Evolutionary conservation across 495 filamentous ascomycete genomes (phyloP).

Genomic region (Neurospora sp.): DNA sequence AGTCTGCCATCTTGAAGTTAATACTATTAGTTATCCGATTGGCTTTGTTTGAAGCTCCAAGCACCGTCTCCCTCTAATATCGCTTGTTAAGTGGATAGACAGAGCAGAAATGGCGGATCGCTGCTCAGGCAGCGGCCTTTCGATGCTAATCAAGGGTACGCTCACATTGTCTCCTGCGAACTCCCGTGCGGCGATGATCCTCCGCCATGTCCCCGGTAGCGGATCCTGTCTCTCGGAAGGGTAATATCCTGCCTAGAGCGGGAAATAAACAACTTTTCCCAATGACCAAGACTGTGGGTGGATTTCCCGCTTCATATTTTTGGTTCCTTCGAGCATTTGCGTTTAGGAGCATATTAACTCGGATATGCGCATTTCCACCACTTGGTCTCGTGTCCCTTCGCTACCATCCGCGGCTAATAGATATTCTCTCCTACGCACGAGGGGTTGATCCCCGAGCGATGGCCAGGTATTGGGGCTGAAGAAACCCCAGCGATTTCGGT

Average conservation of each 20-base stretch:
- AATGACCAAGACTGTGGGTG: not conserved
- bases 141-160: not conserved
- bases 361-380: not conserved
- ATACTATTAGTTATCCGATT: not conserved
- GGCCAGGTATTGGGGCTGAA: not conserved
- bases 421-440: not conserved
- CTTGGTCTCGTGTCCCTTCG: not conserved
- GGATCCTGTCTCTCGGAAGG: not conserved
- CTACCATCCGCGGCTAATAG: not conserved
- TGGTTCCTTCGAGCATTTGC: not conserved
- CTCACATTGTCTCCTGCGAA: not conserved
- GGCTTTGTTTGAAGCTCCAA: not conserved
- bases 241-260: not conserved
- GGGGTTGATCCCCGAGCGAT: not conserved
- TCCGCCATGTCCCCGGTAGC: not conserved
- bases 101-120: not conserved
- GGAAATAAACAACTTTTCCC: not conserved
- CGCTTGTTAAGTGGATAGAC: not conserved
- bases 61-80: not conserved
- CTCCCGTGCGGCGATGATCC: not conserved
- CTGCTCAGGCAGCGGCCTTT: not conserved
- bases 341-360: not conserved
- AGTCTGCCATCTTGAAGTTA: not conserved
- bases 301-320: not conserved
- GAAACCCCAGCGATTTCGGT: not conserved